Base-by-base conservation (phyloP, 202 grass and related monocot species). In the Schoenoplectus tabernaemontani region DNA sequence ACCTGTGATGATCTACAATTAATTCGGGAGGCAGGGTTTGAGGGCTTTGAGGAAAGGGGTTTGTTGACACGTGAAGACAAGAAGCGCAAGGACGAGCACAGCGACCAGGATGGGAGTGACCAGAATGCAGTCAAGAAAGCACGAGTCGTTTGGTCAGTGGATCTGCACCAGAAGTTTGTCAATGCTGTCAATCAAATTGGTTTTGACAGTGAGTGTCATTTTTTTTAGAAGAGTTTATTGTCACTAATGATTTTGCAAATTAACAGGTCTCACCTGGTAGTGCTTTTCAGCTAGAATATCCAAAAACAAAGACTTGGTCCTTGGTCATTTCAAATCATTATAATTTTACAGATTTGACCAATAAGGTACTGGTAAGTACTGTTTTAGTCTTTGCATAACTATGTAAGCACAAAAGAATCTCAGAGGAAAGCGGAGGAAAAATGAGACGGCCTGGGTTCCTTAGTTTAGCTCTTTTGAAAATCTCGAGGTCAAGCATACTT, bases 121-220 rank as follows among this genome's bases (percentile, higher is more conserved):
- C 86, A 88, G 41, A 77, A 64, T 59, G 84, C 84, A 9, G 85
- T 82, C 72, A 99, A 99, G 87, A 99, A 93, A 85, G 88, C 96
- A 41, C 92, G 96, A 85, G 96, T 99, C 66, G 92, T 99, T 37
- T 99, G 96, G 96, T 99, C 96, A 3, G 91, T 98, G 63, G 96
- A 98, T 65, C 96, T 98, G 73, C 96, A 98, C 48, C 87, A 98
- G 47, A 95, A 92, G n/a, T 98, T 98, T 61, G 96, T 98, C 34
- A 95, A 95, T 85, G 96, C 96, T 22, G 96, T 98, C 17, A 98
- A 98, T 64, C 96, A 98, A 88, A 98, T 95, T 77, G 96, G 96
- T 88, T 92, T 98, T 43, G 96, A 98, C 70, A 98, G 96, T 98
- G 60, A 92, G 96, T 98, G 32, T 60, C 57, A 59, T 44, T 82